Percentiles rank a stretch among this genome's conserved stretches.
phyloP scores from a whole-genome alignment of 805 yeast genomes.

The Cyberlindnera mrakii region DNA sequence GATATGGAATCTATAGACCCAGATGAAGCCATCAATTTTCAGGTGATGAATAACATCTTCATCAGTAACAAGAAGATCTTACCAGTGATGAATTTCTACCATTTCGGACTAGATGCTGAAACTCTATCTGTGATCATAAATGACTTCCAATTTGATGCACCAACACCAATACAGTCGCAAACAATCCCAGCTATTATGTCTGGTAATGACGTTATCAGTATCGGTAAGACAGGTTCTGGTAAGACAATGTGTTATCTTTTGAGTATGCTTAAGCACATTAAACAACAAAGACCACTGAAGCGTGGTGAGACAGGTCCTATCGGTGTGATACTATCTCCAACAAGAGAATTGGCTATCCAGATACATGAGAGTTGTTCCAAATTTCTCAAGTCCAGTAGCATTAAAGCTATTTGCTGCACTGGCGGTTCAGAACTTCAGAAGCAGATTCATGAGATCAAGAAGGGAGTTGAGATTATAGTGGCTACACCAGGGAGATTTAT shows the following conservation, averaged over 20 bases:
- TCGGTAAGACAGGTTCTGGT: conserved; percentile 96
- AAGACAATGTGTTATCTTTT: conserved; percentile 84
- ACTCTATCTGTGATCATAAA: conserved; percentile 47
- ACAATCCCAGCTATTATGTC: conserved; percentile 87
- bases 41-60: conserved; percentile 46
- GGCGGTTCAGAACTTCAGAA: conserved; percentile 83
- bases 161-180: conserved; percentile 88
- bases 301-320: conserved; percentile 62
- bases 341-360: conserved; percentile 87
- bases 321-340: conserved; percentile 80
- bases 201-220: conserved; percentile 86
- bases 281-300: conserved; percentile 54
- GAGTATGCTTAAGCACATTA: conserved; percentile 79
- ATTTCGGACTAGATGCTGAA: conserved; percentile 66
- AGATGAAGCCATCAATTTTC: conserved; percentile 59
- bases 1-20: conserved; percentile 42
- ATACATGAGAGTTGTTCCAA: conserved; percentile 60
- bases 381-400: conserved; percentile 44
- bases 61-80: conserved; percentile 25
- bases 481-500: conserved; percentile 96
- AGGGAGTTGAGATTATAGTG: conserved; percentile 73
- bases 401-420: conserved; percentile 72
- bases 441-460: conserved; percentile 75
- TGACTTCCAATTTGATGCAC: conserved; percentile 46
- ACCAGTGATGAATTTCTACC: conserved; percentile 76